These are phyloP conservation scores for Amanita rimosa DNA, from an alignment of 768 basidiomycete genomes.

Conservation along the genomic window DNA sequence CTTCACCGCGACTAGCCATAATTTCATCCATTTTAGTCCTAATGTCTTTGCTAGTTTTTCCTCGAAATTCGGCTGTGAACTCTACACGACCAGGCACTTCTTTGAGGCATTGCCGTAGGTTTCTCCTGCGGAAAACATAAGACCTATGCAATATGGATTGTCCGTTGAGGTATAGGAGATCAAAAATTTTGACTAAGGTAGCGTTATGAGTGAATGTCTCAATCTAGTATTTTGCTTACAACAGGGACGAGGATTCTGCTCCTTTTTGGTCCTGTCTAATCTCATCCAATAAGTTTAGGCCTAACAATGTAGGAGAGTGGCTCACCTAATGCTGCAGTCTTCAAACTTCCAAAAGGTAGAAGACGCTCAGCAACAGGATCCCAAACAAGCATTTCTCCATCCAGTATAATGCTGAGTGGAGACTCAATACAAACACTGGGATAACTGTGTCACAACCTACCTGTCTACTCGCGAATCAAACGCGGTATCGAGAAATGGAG, in stretches of 20 bases:
- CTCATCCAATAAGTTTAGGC: background rate
- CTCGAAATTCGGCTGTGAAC: conserved; percentile 59
- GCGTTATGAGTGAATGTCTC: background rate
- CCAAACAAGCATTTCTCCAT: conserved; percentile 99
- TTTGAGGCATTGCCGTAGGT: conserved; percentile 56
- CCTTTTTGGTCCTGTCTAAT: conserved; percentile 59
- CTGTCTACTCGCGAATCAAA: conserved; percentile 72
- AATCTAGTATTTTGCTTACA: conserved; percentile 40
- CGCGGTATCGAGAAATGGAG: conserved; percentile 70
- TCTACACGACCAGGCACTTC: conserved; percentile 75
- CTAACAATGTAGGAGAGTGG: background rate
- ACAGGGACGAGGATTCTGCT: conserved; percentile 77
- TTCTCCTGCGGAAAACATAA: conserved; percentile 67
- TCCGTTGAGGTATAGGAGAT: conserved; percentile 85
- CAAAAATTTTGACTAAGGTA: conserved; percentile 84
- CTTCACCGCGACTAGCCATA: conserved; percentile 82
- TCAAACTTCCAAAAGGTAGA: conserved; percentile 87
- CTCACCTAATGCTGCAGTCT: conserved; percentile 81
- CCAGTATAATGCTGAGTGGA: conserved; percentile 68
- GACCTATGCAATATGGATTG: conserved; percentile 63
- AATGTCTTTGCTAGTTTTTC: conserved; percentile 75
- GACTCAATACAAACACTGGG: background rate
- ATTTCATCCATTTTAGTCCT: conserved; percentile 70
- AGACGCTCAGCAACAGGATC: conserved; percentile 84
- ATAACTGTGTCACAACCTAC: conserved; percentile 33